Base-by-base conservation (phyloP, 2,329 filamentous ascomycete species). In the Graphilbum sp. region DNA sequence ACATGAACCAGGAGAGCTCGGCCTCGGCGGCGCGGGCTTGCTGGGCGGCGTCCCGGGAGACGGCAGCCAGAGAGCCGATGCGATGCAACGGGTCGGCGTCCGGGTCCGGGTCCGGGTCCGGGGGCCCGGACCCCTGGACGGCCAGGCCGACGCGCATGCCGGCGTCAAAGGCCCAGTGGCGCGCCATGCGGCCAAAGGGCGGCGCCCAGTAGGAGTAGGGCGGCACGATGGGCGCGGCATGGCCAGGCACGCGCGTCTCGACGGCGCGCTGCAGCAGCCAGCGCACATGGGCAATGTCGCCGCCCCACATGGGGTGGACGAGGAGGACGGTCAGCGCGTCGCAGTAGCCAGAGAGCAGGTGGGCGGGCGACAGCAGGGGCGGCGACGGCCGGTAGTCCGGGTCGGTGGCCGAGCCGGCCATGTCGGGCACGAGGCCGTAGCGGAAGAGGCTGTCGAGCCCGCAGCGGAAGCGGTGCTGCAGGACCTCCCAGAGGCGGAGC, bases 391-490 rank as follows among this genome's bases (percentile, higher is more conserved):
- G n/a, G n/a, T n/a, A n/a, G n/a, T n/a, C n/a, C n/a, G n/a, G n/a
- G n/a, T n/a, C n/a, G n/a, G n/a, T n/a, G n/a, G n/a, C n/a, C 12
- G 23, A 25, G n/a, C 18, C 17, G 20, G 29, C 12, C 10, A 39
- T 17, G 6, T 34, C 33, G 10, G 42, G 44, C 35, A 30, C 32
- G 10, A 47, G 36, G 4, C 45, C 45, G 34, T 47, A 46, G 4
- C 45, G 44, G 25, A 47, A 47, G 7, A 47, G 34, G 32, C 45
- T 42, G 37, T 38, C 40, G 9, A 47, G 38, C 11, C 34, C 37
- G 25, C 42, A 39, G 18, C 41, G 41, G 36, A 45, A 43, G 7
- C 42, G 39, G 36, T 45, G 43, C 36, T 41, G 41, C 32, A 46
- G 35, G 11, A 43, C 38, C 5, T 37, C 38, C 39, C 42, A 44